Evolutionary conservation across 2,329 filamentous ascomycete genomes (phyloP).

Genomic region (Arthrobotrys sphaeroides): DNA sequence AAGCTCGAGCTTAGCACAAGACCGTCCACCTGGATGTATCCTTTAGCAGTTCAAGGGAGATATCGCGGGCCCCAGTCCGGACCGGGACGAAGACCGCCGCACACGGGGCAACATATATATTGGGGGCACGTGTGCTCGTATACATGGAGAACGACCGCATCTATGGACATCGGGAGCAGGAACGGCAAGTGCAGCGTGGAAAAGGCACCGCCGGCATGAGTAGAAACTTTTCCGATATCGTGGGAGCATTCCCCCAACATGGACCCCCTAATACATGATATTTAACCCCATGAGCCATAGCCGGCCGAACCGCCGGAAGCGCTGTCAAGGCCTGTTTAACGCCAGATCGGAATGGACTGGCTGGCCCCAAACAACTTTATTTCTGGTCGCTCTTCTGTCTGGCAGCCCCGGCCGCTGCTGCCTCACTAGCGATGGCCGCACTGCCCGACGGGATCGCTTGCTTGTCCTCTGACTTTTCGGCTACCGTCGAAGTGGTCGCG

Average conservation of each 20-base stretch:
- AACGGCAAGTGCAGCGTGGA: background rate
- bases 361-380: background rate
- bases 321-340: background rate
- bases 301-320: background rate
- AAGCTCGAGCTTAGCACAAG: background rate
- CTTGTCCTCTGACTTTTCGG: conserved; percentile 49
- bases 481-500: conserved; percentile 44
- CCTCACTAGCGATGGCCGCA: conserved; percentile 28
- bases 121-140: background rate
- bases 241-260: background rate
- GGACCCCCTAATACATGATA: conserved; percentile 1
- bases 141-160: conserved; percentile 3
- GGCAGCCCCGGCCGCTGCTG: conserved; percentile 19
- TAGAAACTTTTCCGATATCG: background rate
- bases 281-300: background rate
- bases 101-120: conserved; percentile 9
- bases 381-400: conserved; percentile 33
- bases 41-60: background rate
- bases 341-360: background rate
- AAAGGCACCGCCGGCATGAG: background rate
- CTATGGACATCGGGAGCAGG: conserved; percentile 14
- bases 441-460: conserved; percentile 13
- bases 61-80: background rate
- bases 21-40: background rate
- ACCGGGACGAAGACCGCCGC: background rate